Conservation (phyloP, 345 rosid genomes). For the Salix udensis region DNA sequence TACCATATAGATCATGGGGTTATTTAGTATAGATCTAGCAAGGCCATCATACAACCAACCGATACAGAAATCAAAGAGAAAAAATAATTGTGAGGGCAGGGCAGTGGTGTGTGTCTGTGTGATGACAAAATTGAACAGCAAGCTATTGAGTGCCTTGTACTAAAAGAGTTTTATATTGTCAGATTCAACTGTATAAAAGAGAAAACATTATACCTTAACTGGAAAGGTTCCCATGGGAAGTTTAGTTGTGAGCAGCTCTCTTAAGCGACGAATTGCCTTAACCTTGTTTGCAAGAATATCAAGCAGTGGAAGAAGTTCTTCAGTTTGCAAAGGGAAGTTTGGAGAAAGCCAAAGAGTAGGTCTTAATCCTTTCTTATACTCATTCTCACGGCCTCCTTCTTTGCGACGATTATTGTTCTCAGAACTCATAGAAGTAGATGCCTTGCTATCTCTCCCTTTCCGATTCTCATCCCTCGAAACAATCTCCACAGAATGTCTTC, state of each 20-base stretch:
- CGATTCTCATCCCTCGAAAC: constrained; percentile 52
- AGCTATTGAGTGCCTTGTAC: neutral
- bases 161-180: neutral
- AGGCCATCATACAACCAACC: neutral
- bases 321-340: constrained; percentile 78
- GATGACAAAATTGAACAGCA: constrained; percentile 4
- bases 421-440: constrained; percentile 43
- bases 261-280: constrained; percentile 90
- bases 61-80: neutral
- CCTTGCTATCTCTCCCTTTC: constrained; percentile 54
- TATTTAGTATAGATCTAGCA: neutral
- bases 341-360: constrained; percentile 94
- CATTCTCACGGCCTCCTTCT: constrained; percentile 71
- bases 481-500: constrained; percentile 80
- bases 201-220: constrained; percentile 61
- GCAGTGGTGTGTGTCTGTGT: neutral
- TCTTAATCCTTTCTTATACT: constrained; percentile 87
- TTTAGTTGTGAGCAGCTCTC: constrained; percentile 92
- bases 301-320: constrained; percentile 91
- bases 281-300: constrained; percentile 98
- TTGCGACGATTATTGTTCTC: constrained; percentile 47
- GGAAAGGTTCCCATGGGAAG: constrained; percentile 95
- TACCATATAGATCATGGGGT: neutral
- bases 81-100: neutral
- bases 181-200: constrained; percentile 1